Conservation (phyloP, 768 basidiomycete species). For the Suillus plorans region DNA sequence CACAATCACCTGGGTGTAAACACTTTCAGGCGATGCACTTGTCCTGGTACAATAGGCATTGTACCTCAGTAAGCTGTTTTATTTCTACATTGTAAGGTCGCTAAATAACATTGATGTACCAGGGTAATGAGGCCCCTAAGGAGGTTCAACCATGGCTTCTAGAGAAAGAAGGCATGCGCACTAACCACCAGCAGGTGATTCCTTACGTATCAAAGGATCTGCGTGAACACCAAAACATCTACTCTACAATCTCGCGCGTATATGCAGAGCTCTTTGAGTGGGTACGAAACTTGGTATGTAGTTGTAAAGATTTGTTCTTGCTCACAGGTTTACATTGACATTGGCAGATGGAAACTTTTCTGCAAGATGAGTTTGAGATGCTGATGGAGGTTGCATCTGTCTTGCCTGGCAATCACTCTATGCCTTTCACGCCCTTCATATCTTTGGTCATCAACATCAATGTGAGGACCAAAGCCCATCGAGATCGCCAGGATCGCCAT, state of each 20-base stretch:
- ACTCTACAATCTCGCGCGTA: background rate
- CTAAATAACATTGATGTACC: background rate
- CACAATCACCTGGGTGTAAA: background rate
- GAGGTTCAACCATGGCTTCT: background rate
- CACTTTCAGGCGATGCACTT: background rate
- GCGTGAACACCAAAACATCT: background rate
- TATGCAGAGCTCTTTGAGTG: background rate
- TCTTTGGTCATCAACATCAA: slow-evolving; percentile 8
- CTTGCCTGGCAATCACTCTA: background rate
- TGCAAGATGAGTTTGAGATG: slow-evolving; percentile 4
- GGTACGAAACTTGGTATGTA: background rate
- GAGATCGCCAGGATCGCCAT: background rate
- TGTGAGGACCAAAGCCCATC: slow-evolving; percentile 8
- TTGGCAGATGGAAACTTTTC: background rate
- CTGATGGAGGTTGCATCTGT: background rate
- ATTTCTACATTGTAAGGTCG: background rate
- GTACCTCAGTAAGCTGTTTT: background rate
- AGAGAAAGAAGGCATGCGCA: background rate
- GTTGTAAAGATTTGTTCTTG: background rate
- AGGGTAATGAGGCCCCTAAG: background rate
- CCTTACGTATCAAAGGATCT: background rate
- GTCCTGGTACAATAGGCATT: background rate
- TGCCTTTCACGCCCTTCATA: background rate
- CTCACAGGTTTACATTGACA: background rate
- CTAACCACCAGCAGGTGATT: background rate